Conservation (phyloP, 805 yeast species). For the Pachysolen tannophilus region DNA sequence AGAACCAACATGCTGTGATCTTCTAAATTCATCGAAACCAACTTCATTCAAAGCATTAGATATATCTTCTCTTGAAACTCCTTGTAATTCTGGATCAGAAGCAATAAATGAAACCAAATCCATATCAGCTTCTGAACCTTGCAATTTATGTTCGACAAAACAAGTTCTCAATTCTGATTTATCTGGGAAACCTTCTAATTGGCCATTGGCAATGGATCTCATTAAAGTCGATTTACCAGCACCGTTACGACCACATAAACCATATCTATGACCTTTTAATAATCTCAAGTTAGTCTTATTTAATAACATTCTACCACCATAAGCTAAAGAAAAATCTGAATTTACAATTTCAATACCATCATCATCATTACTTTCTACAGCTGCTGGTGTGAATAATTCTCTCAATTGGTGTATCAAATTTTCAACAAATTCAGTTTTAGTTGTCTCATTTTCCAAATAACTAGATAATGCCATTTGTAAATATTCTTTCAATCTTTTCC, state of each 20-base stretch:
- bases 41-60: constrained; percentile 70
- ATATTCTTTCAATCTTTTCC: constrained; percentile 54
- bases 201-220: constrained; percentile 96
- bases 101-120: constrained; percentile 85
- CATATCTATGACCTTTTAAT: constrained; percentile 92
- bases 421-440: constrained; percentile 32
- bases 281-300: constrained; percentile 87
- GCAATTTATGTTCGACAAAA: constrained; percentile 94
- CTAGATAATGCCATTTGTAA: constrained; percentile 31
- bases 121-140: constrained; percentile 89
- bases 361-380: constrained; percentile 50
- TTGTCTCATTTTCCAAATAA: constrained; percentile 24
- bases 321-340: constrained; percentile 91
- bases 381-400: constrained; percentile 45
- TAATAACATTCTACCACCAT: constrained; percentile 94
- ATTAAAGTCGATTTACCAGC: constrained; percentile 97
- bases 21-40: constrained; percentile 87
- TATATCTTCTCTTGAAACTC: constrained; percentile 62
- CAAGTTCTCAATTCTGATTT: constrained; percentile 82
- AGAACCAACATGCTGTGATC: constrained; percentile 87
- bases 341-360: constrained; percentile 91
- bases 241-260: constrained; percentile 97
- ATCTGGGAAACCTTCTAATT: constrained; percentile 95
- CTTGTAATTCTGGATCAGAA: constrained; percentile 71
- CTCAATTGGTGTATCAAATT: constrained; percentile 39